phyloP scores from a whole-genome alignment of 495 filamentous ascomycete genomes.

The Trichocladium antarcticum region DNA sequence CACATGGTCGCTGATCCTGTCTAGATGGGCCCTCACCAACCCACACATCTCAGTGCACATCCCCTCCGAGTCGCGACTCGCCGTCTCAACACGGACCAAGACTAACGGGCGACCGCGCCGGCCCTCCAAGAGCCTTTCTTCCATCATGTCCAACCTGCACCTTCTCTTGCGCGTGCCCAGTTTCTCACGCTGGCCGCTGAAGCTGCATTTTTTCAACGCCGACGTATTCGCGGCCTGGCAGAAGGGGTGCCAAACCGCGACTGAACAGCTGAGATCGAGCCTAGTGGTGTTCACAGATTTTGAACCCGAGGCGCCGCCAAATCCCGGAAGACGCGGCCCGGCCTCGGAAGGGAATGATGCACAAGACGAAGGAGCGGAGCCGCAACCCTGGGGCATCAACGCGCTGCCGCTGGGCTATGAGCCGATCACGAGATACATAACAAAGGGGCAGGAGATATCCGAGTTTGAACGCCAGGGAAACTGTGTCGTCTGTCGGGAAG shows the following conservation, averaged over 20 bases:
- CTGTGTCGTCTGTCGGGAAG: conserved; percentile 54
- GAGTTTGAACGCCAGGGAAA: conserved; percentile 44
- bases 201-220: conserved; percentile 63
- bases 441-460: conserved; percentile 57
- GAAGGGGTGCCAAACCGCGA: conserved; percentile 42
- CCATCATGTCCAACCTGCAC: conserved; percentile 64
- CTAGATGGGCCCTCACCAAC: conserved; percentile 88
- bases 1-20: not conserved
- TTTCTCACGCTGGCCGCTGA: conserved; percentile 73
- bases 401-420: conserved; percentile 56
- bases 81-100: conserved; percentile 28
- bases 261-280: conserved; percentile 36
- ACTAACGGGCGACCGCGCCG: conserved; percentile 37
- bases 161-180: conserved; percentile 64
- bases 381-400: conserved; percentile 35
- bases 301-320: conserved; percentile 6
- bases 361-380: conserved; percentile 1
- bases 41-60: conserved; percentile 66
- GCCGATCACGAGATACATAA: conserved; percentile 53
- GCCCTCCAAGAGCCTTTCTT: conserved; percentile 47
- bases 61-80: conserved; percentile 43
- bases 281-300: conserved; percentile 50
- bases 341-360: not conserved
- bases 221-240: conserved; percentile 62
- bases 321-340: not conserved